Conservation (phyloP, 257 asterid species). For the Nicotiana otophora region DNA sequence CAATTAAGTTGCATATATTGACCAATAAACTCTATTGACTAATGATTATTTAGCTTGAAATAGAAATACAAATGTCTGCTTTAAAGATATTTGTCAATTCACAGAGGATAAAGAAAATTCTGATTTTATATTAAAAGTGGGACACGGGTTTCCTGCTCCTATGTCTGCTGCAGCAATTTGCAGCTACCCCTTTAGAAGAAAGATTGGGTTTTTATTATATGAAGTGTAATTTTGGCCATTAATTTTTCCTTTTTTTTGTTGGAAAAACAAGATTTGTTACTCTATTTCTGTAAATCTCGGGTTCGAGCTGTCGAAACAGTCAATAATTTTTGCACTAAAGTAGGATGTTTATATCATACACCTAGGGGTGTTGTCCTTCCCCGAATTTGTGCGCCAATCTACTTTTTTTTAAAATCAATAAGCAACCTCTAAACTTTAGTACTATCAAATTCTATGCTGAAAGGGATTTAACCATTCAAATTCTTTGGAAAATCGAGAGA, state of each 20-base stretch:
- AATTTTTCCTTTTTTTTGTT: not conserved
- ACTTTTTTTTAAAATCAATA: too few relatives aligned
- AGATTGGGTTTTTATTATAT: not conserved
- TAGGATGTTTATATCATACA: too few relatives aligned
- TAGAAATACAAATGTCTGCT: not conserved
- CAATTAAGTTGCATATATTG: constrained; percentile 32
- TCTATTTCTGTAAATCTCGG: too few relatives aligned
- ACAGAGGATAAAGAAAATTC: not conserved
- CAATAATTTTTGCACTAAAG: too few relatives aligned
- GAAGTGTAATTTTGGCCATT: not conserved
- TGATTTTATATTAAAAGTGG: not conserved
- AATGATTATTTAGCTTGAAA: constrained; percentile 7
- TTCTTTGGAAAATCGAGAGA: not conserved
- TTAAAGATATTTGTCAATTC: not conserved
- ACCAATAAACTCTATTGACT: constrained; percentile 20
- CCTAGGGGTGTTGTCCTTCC: too few relatives aligned
- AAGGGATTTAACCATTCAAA: too few relatives aligned
- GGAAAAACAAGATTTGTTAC: not conserved
- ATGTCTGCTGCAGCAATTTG: not conserved
- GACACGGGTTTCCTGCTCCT: not conserved
- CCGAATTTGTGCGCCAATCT: too few relatives aligned
- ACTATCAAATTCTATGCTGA: not conserved
- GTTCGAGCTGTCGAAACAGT: too few relatives aligned
- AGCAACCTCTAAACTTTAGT: not conserved
- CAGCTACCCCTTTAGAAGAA: not conserved